Conservation (phyloP, 306 rosid genomes). For the Gillenia trifoliata region DNA sequence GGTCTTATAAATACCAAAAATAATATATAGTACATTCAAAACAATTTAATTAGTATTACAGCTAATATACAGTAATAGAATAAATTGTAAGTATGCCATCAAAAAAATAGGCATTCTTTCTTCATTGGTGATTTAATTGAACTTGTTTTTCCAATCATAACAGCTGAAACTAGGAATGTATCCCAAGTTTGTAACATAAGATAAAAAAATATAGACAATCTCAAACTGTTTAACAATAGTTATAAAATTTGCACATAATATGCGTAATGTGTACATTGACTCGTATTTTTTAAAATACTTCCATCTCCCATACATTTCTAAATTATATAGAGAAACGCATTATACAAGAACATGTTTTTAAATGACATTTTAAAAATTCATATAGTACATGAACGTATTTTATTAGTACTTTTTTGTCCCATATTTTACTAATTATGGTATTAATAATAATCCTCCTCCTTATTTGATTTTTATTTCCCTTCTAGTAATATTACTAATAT, state of each 20-base stretch:
- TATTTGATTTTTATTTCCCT: background rate
- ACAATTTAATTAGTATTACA: background rate
- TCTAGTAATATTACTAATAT: too few relatives aligned
- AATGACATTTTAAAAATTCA: too few relatives aligned
- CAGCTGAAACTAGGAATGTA: background rate
- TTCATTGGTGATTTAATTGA: background rate
- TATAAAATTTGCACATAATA: too few relatives aligned
- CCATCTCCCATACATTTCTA: too few relatives aligned
- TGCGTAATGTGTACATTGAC: too few relatives aligned
- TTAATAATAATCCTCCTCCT: background rate
- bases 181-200: background rate
- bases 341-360: too few relatives aligned
- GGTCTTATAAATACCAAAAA: too few relatives aligned
- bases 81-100: background rate
- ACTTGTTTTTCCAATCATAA: background rate
- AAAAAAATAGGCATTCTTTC: background rate
- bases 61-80: background rate
- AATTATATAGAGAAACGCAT: too few relatives aligned
- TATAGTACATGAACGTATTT: too few relatives aligned
- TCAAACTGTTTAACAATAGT: background rate
- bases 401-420: background rate
- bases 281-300: too few relatives aligned
- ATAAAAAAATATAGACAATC: background rate
- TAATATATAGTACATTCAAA: background rate
- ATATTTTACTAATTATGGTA: background rate